Evolutionary conservation across 306 rosid genomes (phyloP).

Genomic region (Datisca glomerata): DNA sequence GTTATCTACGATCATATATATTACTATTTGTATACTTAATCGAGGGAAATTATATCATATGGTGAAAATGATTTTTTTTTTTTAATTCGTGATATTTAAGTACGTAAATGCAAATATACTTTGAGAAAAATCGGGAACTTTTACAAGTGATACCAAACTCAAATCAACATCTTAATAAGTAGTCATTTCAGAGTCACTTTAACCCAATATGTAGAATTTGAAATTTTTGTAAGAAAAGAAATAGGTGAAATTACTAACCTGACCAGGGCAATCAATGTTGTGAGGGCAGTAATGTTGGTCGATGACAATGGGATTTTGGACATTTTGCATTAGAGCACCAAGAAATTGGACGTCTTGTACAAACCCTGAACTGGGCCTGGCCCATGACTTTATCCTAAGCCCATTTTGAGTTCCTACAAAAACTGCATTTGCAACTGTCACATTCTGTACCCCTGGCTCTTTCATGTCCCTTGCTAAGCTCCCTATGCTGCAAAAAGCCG

Average conservation of each 20-base stretch:
- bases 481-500: slow-evolving; percentile 25
- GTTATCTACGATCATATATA: no score
- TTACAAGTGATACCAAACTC: not conserved
- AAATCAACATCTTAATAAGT: not conserved
- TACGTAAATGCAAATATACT: not conserved
- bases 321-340: slow-evolving; percentile 26
- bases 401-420: slow-evolving; percentile 8
- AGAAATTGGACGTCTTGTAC: slow-evolving; percentile 24
- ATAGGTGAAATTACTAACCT: slow-evolving; percentile 7
- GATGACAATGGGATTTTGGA: slow-evolving; percentile 38
- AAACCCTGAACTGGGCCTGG: slow-evolving; percentile 37
- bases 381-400: slow-evolving; percentile 30
- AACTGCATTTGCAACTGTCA: slow-evolving; percentile 10
- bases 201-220: not conserved
- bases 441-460: slow-evolving; percentile 19
- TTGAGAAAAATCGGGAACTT: no score
- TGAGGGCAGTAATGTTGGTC: slow-evolving; percentile 47
- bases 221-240: not conserved
- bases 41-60: no score
- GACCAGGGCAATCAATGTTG: slow-evolving; percentile 20
- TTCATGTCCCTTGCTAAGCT: slow-evolving; percentile 16
- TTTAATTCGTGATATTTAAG: not conserved
- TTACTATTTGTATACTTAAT: no score
- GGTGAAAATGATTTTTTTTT: no score
- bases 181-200: not conserved